phyloP scores from a whole-genome alignment of 1,139 yeast genomes.

The Yamadazyma dushanensis region DNA sequence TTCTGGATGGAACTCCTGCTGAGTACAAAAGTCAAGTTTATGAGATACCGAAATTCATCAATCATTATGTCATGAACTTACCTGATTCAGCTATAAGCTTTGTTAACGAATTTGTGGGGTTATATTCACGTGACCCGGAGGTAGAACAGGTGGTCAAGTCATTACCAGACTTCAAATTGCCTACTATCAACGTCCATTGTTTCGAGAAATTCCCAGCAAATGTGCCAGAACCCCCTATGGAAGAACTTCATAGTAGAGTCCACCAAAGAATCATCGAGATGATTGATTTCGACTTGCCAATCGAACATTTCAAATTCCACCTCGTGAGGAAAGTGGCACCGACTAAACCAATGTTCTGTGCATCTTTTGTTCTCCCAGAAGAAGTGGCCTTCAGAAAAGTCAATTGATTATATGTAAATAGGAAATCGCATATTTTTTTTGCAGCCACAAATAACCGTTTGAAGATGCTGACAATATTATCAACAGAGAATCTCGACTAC shows the following conservation, averaged over 20 bases:
- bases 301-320: constrained; percentile 60
- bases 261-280: constrained; percentile 57
- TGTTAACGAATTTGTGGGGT: constrained; percentile 71
- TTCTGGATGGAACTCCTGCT: constrained; percentile 26
- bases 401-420: not conserved
- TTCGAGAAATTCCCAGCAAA: constrained; percentile 84
- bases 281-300: constrained; percentile 50
- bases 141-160: constrained; percentile 31
- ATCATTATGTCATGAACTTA: constrained; percentile 90
- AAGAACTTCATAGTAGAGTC: constrained; percentile 63
- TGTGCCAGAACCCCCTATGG: constrained; percentile 62
- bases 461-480: constrained; percentile 22
- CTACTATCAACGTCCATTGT: constrained; percentile 84
- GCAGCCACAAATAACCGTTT: constrained; percentile 2
- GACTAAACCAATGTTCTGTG: constrained; percentile 94
- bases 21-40: constrained; percentile 29
- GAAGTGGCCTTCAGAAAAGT: constrained; percentile 62
- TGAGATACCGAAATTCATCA: constrained; percentile 58
- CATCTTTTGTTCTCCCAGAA: constrained; percentile 73
- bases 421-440: not conserved
- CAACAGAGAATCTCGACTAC: constrained; percentile 23
- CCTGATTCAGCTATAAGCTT: constrained; percentile 94
- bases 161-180: constrained; percentile 56
- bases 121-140: constrained; percentile 48
- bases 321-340: constrained; percentile 94